Percentiles rank a stretch among this genome's conserved stretches.
Evolutionary conservation across 2,329 filamentous ascomycete genomes (phyloP).

Genomic region (Fusarium nanum): DNA sequence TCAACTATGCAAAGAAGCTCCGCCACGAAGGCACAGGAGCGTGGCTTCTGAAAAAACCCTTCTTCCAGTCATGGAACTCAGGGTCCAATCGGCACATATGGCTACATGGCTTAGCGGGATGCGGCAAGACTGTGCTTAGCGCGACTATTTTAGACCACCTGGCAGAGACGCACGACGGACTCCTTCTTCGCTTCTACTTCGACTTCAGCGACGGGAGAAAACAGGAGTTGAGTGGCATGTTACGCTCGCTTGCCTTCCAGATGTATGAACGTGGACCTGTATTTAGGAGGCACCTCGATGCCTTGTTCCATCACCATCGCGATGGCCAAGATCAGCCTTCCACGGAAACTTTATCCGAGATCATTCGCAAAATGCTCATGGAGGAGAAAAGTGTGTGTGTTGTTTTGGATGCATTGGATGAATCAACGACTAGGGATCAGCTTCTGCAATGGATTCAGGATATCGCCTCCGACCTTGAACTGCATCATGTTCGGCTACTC

Average conservation of each 20-base stretch:
- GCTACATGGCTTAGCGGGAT: conserved; percentile 32
- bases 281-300: background rate
- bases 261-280: background rate
- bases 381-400: background rate
- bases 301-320: background rate
- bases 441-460: background rate
- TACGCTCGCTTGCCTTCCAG: background rate
- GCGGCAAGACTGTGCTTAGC: conserved; percentile 40
- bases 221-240: background rate
- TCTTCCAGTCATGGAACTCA: background rate
- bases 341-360: background rate
- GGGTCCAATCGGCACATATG: background rate
- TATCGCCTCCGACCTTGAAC: background rate
- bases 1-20: conserved; percentile 8
- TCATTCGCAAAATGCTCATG: background rate
- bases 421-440: background rate
- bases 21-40: conserved; percentile 21
- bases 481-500: conserved; percentile 24
- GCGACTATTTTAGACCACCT: conserved; percentile 34
- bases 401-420: background rate
- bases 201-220: background rate
- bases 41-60: background rate
- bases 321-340: background rate
- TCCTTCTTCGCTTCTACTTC: conserved; percentile 43
- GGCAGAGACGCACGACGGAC: background rate